Percentiles rank a stretch among this genome's conserved stretches.
Evolutionary conservation across 1,284 basidiomycete species (phyloP).

Genomic region (Singerocomus inundabilis): DNA sequence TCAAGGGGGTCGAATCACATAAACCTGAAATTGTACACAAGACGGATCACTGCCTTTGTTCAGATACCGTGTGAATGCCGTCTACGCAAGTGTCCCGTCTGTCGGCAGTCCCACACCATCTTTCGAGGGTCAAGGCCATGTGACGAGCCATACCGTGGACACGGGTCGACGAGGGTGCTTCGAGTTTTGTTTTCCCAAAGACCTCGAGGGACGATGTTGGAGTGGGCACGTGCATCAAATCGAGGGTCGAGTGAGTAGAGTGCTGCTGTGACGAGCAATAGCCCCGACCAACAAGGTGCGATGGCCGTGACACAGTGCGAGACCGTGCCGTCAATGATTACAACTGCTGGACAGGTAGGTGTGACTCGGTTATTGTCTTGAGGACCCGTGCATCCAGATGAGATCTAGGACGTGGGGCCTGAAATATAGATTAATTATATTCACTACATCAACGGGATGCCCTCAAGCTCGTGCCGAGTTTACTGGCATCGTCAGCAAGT

Average conservation of each 20-base stretch:
- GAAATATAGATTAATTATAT: slow-evolving; percentile 2
- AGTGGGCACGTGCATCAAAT: not conserved
- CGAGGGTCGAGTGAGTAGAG: not conserved
- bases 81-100: not conserved
- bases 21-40: not conserved
- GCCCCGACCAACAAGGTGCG: no score
- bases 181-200: not conserved
- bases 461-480: not conserved
- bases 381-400: slow-evolving; percentile 3
- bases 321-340: not conserved
- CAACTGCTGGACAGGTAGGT: not conserved
- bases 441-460: not conserved
- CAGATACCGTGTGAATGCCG: slow-evolving; percentile 1
- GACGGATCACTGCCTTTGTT: not conserved
- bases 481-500: slow-evolving; percentile 1
- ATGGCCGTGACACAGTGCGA: not conserved
- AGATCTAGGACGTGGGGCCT: slow-evolving; percentile 5
- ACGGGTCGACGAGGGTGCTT: not conserved
- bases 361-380: slow-evolving; percentile 1
- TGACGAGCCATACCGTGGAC: not conserved
- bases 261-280: no score
- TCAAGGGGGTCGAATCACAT: not conserved
- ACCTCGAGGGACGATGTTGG: not conserved
- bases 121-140: not conserved
- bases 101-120: not conserved